Evolutionary conservation across 176 grass and related monocot species (phyloP), one percentile per base, ranked within the genome.

Genomic region (Luzula sylvatica): DNA sequence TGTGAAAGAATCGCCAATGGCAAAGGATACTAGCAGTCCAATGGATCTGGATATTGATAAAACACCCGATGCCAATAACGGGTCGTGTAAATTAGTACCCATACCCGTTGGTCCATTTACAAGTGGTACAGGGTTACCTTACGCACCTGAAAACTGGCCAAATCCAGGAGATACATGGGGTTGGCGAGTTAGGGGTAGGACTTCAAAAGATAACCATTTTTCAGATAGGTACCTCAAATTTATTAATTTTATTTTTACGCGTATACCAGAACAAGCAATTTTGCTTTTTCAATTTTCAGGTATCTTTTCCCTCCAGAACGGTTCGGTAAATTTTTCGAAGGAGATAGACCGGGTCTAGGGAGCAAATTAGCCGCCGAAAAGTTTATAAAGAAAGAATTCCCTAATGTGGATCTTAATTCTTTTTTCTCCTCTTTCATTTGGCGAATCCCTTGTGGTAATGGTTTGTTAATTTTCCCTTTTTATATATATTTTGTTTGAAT

Each of bases 391-490:
- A 76, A 61, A 62, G 81, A 86, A 25, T 86, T 77, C 70, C 81
- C 81, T 14, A 42, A 75, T 35, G 49, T 65, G 50, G 85, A 90
- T 71, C 49, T 74, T 38, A 49, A 35, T 55, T 69, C 64, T 65
- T 89, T 96, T 59, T 96, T 96, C 72, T 74, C 85, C 45, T 78
- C 73, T 57, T 96, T 96, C 69, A 82, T 78, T 58, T 96, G 85
- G 92, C 81, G 35, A 61, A 83, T 96, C 55, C 84, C 92, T 82
- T 48, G 48, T 65, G 60, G 46, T 57, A 68, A 42, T 61, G 5
- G 55, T 14, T 18, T 35, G 13, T 40, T 28, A 56, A 26, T 71
- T 2, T 64, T 70, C 12, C 32, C 27, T 35, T 50, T 50, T 23
- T 40, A 16, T 66, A 45, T 47, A 58, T 11, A 73, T n/a, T 71